Conservation (phyloP, 192 early-diverging fungal genomes). For the Coemansia sp. region DNA sequence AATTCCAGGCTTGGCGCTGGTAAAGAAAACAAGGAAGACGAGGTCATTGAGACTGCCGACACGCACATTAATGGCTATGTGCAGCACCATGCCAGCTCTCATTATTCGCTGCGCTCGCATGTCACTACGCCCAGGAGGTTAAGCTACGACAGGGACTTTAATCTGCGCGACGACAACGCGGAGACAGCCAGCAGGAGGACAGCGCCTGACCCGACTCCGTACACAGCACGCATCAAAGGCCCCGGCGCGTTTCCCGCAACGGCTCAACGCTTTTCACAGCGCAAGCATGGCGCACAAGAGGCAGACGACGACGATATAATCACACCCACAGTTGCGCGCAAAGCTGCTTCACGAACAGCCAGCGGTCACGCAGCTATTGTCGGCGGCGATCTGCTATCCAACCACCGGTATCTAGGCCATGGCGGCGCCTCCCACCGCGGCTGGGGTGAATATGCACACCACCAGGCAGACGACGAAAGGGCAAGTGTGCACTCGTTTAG, state of each 20-base stretch:
- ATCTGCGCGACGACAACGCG: slow-evolving; percentile 7
- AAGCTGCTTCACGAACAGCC: slow-evolving; percentile 8
- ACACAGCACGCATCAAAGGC: slow-evolving; percentile 49
- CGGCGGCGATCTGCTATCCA: slow-evolving; percentile 27
- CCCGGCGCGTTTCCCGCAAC: slow-evolving; percentile 53
- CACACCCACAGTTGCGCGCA: slow-evolving; percentile 32
- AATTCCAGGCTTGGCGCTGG: not conserved
- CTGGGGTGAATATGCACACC: slow-evolving; percentile 41
- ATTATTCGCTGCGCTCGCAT: slow-evolving; percentile 31
- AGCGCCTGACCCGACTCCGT: slow-evolving; percentile 27
- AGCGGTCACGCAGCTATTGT: slow-evolving; percentile 24
- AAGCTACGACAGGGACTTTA: slow-evolving; percentile 37
- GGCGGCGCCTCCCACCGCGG: slow-evolving; percentile 29
- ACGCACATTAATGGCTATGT: not conserved
- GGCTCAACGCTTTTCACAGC: slow-evolving; percentile 50
- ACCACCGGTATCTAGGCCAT: slow-evolving; percentile 37
- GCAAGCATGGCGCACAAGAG: slow-evolving; percentile 17
- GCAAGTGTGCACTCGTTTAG: slow-evolving; percentile 37
- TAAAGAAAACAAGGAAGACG: slow-evolving; percentile 2
- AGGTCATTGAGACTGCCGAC: not conserved
- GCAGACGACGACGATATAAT: slow-evolving; percentile 16
- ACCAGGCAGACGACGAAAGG: slow-evolving; percentile 24
- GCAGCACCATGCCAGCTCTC: slow-evolving; percentile 20
- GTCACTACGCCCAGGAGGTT: slow-evolving; percentile 30
- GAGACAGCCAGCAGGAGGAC: slow-evolving; percentile 16